Evolutionary conservation across 441 rosid species (phyloP).

Genomic region (Mallotus repandus): DNA sequence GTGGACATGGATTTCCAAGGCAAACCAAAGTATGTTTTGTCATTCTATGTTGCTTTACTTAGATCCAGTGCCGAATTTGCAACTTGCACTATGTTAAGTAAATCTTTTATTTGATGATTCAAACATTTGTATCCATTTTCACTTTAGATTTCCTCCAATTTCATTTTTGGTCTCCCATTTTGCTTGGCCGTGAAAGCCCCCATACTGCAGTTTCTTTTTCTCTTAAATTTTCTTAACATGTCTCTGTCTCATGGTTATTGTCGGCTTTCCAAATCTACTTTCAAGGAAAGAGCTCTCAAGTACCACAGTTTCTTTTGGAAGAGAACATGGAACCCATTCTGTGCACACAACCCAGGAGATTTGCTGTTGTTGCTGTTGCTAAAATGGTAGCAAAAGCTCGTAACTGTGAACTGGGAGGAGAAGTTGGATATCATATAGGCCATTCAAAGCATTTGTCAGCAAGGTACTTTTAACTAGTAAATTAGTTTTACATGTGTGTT

Average conservation of each 20-base stretch:
- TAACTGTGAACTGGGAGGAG: slow-evolving; percentile 73
- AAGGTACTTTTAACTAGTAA: slow-evolving; percentile 39
- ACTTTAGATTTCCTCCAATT: neutral
- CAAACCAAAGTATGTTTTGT: no score
- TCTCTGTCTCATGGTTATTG: neutral
- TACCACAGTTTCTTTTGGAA: slow-evolving; percentile 88
- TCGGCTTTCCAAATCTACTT: slow-evolving; percentile 9
- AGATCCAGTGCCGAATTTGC: neutral
- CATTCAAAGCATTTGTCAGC: slow-evolving; percentile 63
- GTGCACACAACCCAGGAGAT: slow-evolving; percentile 94
- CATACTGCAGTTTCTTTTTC: neutral
- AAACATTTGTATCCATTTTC: neutral
- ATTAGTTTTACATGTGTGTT: slow-evolving; percentile 2
- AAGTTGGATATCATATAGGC: slow-evolving; percentile 95
- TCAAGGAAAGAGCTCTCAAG: slow-evolving; percentile 96
- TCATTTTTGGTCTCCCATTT: neutral
- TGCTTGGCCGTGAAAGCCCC: neutral
- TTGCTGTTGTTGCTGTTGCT: slow-evolving; percentile 96
- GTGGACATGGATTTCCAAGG: no score
- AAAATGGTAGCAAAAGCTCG: slow-evolving; percentile 92
- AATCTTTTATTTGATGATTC: neutral
- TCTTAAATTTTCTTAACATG: neutral
- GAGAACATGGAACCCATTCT: slow-evolving; percentile 68
- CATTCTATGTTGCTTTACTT: neutral
- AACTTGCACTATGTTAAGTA: neutral